Evolutionary conservation across 164 flowering plant species (phyloP), one percentile per base, ranked within the genome.

Genomic region (Nymphaea thermarum): DNA sequence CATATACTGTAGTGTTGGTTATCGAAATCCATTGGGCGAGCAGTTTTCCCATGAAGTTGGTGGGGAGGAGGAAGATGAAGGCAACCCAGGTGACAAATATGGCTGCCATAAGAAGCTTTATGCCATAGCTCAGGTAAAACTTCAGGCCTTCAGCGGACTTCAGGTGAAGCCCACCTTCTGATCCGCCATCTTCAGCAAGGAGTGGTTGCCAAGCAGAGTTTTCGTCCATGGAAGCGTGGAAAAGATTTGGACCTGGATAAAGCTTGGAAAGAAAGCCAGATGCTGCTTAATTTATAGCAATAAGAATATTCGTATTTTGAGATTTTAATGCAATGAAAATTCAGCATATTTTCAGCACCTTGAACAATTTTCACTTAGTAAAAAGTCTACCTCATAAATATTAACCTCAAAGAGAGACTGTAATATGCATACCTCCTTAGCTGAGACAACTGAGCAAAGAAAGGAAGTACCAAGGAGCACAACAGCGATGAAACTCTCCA

Each of bases 1-100:
- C 93, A 75, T 79, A 92, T 36, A 80, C n/a, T 62, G 85, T 73
- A 42, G 74, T 76, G 7, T 17, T 2, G 42, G 82, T 71, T 36
- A 77, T 77, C 2, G 3, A 6, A 60, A 60, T 43, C 79, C 72
- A 77, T 65, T 74, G 78, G 55, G 2, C 4, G 43, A 62, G 63
- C 60, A 82, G n/a, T 12, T 53, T 36, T 41, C 41, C 57, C 43
- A 69, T 74, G 14, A 74, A 71, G 43, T 80, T 70, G 36, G 80
- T 43, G 2, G 98, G 98, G 60, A 62, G 75, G 44, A 85, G 68
- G 67, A 90, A 85, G 16, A 86, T 76, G 16, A 86, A 8, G 62
- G 80, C 71, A 74, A 75, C 77, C 98, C 96, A 93, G 3, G 73
- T 45, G 66, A 85, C 6, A 70, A 90, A 84, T 47, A 84, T 36